A percentile compares a stretch with the other conserved stretches of the same genome.
Evolutionary conservation across 306 rosid genomes (phyloP).

Genomic region (Quercus suber): DNA sequence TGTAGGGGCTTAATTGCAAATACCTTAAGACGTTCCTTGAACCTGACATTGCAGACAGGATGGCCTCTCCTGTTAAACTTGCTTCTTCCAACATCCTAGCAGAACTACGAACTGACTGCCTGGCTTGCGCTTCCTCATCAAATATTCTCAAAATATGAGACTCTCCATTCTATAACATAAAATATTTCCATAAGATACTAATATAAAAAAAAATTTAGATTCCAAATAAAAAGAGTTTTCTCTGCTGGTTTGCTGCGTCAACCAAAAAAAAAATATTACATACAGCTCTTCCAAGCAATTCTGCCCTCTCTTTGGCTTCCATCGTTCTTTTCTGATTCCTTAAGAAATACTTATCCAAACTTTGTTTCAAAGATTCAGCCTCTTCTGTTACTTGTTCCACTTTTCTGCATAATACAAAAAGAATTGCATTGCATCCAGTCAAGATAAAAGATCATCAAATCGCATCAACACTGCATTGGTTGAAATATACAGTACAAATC

Average conservation of each 20-base stretch:
- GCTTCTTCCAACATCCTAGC: slow-evolving; percentile 72
- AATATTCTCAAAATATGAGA: slow-evolving; percentile 73
- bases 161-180: slow-evolving; percentile 43
- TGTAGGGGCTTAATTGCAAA: background rate
- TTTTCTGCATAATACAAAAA: slow-evolving; percentile 51
- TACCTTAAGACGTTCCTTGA: slow-evolving; percentile 96
- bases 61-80: slow-evolving; percentile 72
- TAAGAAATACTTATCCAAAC: slow-evolving; percentile 63
- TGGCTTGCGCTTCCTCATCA: slow-evolving; percentile 83
- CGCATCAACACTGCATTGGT: background rate
- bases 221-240: background rate
- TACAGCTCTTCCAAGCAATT: slow-evolving; percentile 75
- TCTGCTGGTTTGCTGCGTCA: no score
- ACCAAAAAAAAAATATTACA: slow-evolving; percentile 4
- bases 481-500: no score
- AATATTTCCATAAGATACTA: no score
- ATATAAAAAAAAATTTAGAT: background rate
- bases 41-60: slow-evolving; percentile 71
- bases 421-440: background rate
- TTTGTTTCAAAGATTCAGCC: slow-evolving; percentile 69
- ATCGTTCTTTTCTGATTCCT: slow-evolving; percentile 54
- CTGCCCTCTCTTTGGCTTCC: slow-evolving; percentile 83
- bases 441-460: background rate
- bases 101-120: slow-evolving; percentile 67
- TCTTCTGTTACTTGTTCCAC: slow-evolving; percentile 89